Base-by-base conservation (phyloP, 768 basidiomycete genomes). In the Amanita pallidorosea region DNA sequence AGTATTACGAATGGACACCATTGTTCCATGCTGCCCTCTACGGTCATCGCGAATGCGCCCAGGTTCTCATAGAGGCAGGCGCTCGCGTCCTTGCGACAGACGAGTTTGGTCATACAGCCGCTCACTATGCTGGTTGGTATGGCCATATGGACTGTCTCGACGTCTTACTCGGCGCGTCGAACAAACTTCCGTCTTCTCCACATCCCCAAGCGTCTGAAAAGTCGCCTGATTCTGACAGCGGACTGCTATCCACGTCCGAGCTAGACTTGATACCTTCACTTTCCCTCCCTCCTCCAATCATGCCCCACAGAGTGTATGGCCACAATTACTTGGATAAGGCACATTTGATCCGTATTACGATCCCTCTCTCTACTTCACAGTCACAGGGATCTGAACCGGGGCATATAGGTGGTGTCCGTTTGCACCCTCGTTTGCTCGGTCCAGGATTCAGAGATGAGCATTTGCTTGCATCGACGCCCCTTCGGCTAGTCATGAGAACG, bases 1-100 rank as follows among this genome's bases (percentile, higher is more conserved):
- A 94, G 67, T 98, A 95, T 65, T 88, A 95, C 61, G 91, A 96
- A 63, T 97, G 95, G 92, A 98, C 94, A 6, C 96, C 96, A 22
- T 74, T 98, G 40, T 92, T 94, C 61, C 94, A 98, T 65, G 92
- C 96, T 2, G 85, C 93, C 5, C 83, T 90, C 34, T 85, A 91
- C 55, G 93, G 94, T 1, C 85, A 83, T 55, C 66, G 74, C 15
- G 71, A 72, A 6, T 95, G 88, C 60, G 77, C 97, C 37, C 68
- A 70, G 35, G 74, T 88, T n/a, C 75, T 98, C 18, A 72, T 98
- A 7, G 76, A 81, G 43, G 89, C 88, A 5, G 85, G 89, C 5
- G 79, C 83, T 54, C 78, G 85, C 47, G 79, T 88, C n/a, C 75
- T 83, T 58, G 74, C 76, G 34, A 71, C 70, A 31, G 96, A 98